Evolutionary conservation across 352 stramenopile genomes (phyloP), one percentile per base, ranked within the genome.

Genomic region (Pythium aquatile): DNA sequence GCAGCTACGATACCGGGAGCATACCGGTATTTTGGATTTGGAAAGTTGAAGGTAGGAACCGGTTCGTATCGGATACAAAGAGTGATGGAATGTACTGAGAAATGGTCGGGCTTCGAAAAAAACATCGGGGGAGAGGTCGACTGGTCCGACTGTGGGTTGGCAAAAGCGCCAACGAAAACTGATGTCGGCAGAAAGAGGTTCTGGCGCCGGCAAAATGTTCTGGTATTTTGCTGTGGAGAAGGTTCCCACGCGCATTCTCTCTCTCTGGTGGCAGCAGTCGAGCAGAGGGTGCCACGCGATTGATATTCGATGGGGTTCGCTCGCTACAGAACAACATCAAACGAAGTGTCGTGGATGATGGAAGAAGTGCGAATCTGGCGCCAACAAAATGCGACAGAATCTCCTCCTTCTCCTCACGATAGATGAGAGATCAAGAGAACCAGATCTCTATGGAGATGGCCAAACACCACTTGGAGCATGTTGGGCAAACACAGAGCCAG

Each of bases 301-400:
- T 51, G 44, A 57, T 28, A 46, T 49, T 57, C 33, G 7, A 28
- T 51, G 47, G 29, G 37, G 20, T 24, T 65, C 42, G 29, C 40
- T 42, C 7, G 35, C 14, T 48, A 48, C 40, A 48, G 44, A 33
- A 39, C 49, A 67, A 57, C 48, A 26, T 16, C 48, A 30, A 17
- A 53, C 44, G 44, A 58, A 32, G 20, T 55, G 39, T 33, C 35
- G 52, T 39, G 32, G 16, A 40, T 58, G 47, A 52, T 55, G 24
- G 48, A 64, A 66, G 44, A 51, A 59, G 35, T 39, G 58, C 53
- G 55, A 69, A 60, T 64, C 55, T 60, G 55, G 40, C 42, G 55
- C 61, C 40, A 61, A 6, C 6, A 37, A 11, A 68, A n/a, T 56
- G 56, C 44, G 48, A 63, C 54, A 68, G 48, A 46, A 24, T 63